A percentile compares a stretch with the other conserved stretches of the same genome.
These are phyloP conservation scores for Glycyrrhiza uralensis DNA, from an alignment of 306 rosid species.

Conservation along the genomic window DNA sequence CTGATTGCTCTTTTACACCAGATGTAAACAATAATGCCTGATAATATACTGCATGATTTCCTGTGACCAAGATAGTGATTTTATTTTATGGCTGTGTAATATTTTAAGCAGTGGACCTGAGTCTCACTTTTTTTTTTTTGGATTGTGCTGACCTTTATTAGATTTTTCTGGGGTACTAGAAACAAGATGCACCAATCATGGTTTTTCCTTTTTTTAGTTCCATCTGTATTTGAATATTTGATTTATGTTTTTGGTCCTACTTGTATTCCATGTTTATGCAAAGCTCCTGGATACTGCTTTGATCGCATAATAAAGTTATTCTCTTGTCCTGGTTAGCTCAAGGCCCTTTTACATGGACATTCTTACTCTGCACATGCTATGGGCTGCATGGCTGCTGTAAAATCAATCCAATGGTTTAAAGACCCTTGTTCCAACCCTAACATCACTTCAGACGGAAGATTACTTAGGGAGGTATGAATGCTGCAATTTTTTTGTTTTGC, in stretches of 20 bases:
- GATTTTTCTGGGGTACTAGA: constrained; percentile 2
- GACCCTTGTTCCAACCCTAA: constrained; percentile 72
- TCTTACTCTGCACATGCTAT: constrained; percentile 90
- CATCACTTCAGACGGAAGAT: constrained; percentile 50
- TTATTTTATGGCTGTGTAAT: background rate
- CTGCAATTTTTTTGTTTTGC: constrained; percentile 6
- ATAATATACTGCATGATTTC: constrained; percentile 19
- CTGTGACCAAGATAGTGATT: background rate
- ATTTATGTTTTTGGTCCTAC: constrained; percentile 9
- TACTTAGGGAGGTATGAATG: constrained; percentile 64
- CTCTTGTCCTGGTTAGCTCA: constrained; percentile 54
- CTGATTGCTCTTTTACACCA: background rate
- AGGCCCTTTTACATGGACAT: constrained; percentile 95
- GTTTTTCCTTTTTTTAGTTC: constrained; percentile 1
- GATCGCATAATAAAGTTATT: constrained; percentile 23
- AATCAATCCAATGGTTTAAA: constrained; percentile 87
- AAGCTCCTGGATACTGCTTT: constrained; percentile 21
- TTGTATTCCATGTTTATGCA: constrained; percentile 14
- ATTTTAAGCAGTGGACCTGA: background rate
- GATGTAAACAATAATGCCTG: background rate
- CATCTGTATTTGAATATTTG: background rate
- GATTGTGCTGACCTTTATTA: background rate
- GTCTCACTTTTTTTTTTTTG: background rate
- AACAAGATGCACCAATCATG: background rate
- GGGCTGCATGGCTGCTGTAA: constrained; percentile 89